phyloP scores from a whole-genome alignment of 73 alveolate genomes.

The Diophrys sp. region DNA sequence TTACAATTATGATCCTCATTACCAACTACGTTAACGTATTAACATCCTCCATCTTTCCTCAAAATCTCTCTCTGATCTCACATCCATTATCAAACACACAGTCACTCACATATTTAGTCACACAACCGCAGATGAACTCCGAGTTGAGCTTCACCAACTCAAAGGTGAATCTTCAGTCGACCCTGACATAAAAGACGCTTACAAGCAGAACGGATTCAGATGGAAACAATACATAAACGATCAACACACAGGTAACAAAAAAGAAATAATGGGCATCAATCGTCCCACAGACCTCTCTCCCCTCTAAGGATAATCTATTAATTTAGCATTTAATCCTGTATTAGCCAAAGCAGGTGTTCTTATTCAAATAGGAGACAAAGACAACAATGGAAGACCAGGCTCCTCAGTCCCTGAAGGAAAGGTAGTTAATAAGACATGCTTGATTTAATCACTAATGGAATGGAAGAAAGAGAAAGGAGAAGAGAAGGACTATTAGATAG shows the following conservation, averaged over 20 bases:
- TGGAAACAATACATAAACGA: not conserved
- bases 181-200: not conserved
- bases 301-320: not conserved
- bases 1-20: conserved; percentile 8
- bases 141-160: not conserved
- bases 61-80: no score
- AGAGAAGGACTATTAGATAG: not conserved
- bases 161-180: not conserved
- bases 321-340: not conserved
- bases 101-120: no score
- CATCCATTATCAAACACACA: not conserved
- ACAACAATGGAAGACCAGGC: not conserved
- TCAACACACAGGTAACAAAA: not conserved
- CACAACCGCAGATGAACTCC: not conserved
- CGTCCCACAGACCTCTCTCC: not conserved
- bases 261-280: not conserved
- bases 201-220: not conserved
- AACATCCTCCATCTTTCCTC: conserved; percentile 19
- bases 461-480: no score
- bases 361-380: not conserved
- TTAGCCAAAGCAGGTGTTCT: not conserved
- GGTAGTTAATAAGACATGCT: not conserved
- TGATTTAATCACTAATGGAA: not conserved
- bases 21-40: conserved; percentile 1
- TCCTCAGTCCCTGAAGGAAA: no score